Base-by-base conservation (phyloP, 768 basidiomycete genomes). In the Rickenella mellea region DNA sequence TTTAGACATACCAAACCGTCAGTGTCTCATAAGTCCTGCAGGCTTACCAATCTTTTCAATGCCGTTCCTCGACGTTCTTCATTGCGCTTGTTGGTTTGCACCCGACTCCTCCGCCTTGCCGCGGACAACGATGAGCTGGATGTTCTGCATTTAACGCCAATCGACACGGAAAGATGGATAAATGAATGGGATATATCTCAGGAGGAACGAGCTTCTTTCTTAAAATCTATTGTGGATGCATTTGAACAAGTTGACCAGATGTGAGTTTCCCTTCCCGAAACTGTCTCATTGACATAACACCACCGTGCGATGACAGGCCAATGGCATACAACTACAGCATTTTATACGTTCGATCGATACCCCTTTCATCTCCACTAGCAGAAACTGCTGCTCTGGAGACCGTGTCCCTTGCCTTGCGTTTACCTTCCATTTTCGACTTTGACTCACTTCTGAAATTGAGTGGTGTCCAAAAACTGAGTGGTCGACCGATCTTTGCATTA, bases 31-130 rank as follows among this genome's bases (percentile, higher is more conserved):
- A 38, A 9, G 14, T 33, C 8, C 9, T 28, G 10, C 49, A 90
- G 88, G 53, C 63, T 90, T 8, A 80, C 88, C 19, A 89, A 88
- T 56, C 60, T 90, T 24, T 89, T 88, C 71, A 89, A 91, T 53
- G 71, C 80, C 9, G 61, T 78, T 10, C 81, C 86, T 20, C 73
- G 75, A 42, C 68, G 63, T 36, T 89, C 86, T 3, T 57, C 76
- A 12, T 63, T 83, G 43, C 78, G 88, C 4, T 61, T 76, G 24
- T 54, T 66, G 5, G 80, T 87, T 17, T 85, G 80, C 51, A 69
- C 62, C 15, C 62, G 74, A 7, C 71, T 90, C 15, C 61, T 91
- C 19, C 61, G 74, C 19, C 55, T 79, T 35, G 80, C 85, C 5
- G 64, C 65, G 20, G 58, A 66, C 17, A 77, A 80, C 48, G 73